These are phyloP conservation scores for Gossypium gossypioides DNA, from an alignment of 441 rosid species.

Conservation along the genomic window DNA sequence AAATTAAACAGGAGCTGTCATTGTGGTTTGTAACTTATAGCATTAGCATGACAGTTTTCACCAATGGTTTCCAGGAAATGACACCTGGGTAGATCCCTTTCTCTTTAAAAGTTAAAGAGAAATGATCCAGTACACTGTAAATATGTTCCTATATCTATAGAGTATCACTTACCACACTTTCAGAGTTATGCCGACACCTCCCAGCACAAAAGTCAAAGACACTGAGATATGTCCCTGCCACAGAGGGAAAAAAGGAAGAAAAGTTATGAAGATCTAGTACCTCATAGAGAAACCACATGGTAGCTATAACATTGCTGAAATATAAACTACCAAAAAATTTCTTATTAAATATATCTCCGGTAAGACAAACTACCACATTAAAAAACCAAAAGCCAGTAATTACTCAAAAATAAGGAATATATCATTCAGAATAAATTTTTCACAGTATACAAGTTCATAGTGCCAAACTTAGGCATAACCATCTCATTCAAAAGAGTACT, in stretches of 20 bases:
- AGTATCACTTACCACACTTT: conserved; percentile 68
- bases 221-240: conserved; percentile 53
- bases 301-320: background rate
- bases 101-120: background rate
- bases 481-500: background rate
- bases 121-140: background rate
- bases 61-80: background rate
- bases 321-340: background rate
- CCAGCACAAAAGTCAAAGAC: conserved; percentile 89
- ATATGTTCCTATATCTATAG: background rate
- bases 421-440: background rate
- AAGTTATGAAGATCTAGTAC: background rate
- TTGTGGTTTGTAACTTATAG: background rate
- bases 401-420: background rate
- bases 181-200: conserved; percentile 91
- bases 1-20: background rate
- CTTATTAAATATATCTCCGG: background rate
- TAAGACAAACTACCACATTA: background rate
- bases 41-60: background rate
- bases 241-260: background rate
- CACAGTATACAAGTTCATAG: background rate
- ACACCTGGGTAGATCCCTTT: background rate
- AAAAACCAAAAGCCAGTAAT: background rate
- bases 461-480: background rate
- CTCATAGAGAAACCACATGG: background rate